phyloP scores from a whole-genome alignment of 345 rosid genomes.

The Viola odorata region DNA sequence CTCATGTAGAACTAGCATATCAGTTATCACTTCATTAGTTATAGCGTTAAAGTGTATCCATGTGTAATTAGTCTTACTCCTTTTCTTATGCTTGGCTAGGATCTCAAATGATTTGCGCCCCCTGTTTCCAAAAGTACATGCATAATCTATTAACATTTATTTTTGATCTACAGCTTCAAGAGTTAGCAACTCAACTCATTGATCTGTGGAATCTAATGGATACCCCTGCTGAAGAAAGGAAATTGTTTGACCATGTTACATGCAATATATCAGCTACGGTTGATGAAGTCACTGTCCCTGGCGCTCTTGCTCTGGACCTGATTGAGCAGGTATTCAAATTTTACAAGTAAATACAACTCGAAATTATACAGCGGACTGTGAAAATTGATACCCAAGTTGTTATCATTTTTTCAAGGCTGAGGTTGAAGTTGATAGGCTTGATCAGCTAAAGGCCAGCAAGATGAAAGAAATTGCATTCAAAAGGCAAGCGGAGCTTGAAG shows the following conservation, averaged over 20 bases:
- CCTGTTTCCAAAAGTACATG: background rate
- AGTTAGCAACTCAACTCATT: conserved; percentile 70
- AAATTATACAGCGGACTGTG: background rate
- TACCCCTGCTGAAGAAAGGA: conserved; percentile 82
- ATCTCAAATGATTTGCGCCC: background rate
- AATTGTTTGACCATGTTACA: conserved; percentile 77
- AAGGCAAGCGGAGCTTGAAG: conserved; percentile 92
- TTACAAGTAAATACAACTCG: background rate
- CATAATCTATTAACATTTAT: conserved; percentile 8
- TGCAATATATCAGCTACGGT: conserved; percentile 80
- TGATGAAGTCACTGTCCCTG: conserved; percentile 72
- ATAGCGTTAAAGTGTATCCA: background rate
- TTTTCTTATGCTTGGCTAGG: background rate
- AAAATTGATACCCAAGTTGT: conserved; percentile 16
- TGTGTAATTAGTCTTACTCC: background rate
- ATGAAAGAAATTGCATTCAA: conserved; percentile 98
- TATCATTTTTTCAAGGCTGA: conserved; percentile 51
- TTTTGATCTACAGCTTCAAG: conserved; percentile 70
- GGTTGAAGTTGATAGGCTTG: conserved; percentile 94
- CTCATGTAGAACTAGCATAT: too few species aligned
- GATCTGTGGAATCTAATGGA: conserved; percentile 99
- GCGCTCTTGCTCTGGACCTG: conserved; percentile 83
- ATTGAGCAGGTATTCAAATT: conserved; percentile 65
- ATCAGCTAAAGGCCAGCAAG: conserved; percentile 84
- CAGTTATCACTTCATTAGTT: too few species aligned